Percentiles rank a stretch among this genome's conserved stretches.
phyloP scores from a whole-genome alignment of 2,329 filamentous ascomycete species.

The Curvularia sp. region DNA sequence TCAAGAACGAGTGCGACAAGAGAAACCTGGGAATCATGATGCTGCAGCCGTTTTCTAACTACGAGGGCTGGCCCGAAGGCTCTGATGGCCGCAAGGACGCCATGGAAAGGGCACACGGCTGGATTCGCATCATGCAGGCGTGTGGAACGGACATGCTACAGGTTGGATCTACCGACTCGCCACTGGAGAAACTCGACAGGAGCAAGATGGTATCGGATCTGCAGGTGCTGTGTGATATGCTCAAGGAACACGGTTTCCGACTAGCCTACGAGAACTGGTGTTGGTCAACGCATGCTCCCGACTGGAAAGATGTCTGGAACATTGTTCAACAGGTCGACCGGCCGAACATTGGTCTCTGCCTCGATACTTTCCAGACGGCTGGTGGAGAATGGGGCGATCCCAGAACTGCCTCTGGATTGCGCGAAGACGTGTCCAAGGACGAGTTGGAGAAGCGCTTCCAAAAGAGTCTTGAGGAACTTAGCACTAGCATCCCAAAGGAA shows the following conservation, averaged over 20 bases:
- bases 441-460: slow-evolving; percentile 62
- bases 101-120: slow-evolving; percentile 68
- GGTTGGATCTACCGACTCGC: slow-evolving; percentile 68
- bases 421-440: slow-evolving; percentile 58
- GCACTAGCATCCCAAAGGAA: slow-evolving; percentile 65
- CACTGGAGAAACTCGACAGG: slow-evolving; percentile 61
- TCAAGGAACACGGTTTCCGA: slow-evolving; percentile 63
- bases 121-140: slow-evolving; percentile 75
- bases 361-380: slow-evolving; percentile 79
- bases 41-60: slow-evolving; percentile 78
- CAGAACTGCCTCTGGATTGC: slow-evolving; percentile 66
- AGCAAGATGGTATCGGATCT: slow-evolving; percentile 67
- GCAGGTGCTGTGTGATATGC: slow-evolving; percentile 61
- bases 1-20: slow-evolving; percentile 63
- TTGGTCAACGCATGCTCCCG: slow-evolving; percentile 68
- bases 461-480: slow-evolving; percentile 64
- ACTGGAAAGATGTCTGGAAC: slow-evolving; percentile 73
- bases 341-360: slow-evolving; percentile 73
- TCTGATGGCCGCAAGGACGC: slow-evolving; percentile 67
- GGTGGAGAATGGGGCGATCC: slow-evolving; percentile 78
- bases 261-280: slow-evolving; percentile 85
- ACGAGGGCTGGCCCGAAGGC: slow-evolving; percentile 73
- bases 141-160: slow-evolving; percentile 75
- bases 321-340: slow-evolving; percentile 69
- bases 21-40: slow-evolving; percentile 69